A percentile compares a stretch with the other conserved stretches of the same genome.
Conservation (phyloP, 148 eudicot species). For the Talinum fruticosum region DNA sequence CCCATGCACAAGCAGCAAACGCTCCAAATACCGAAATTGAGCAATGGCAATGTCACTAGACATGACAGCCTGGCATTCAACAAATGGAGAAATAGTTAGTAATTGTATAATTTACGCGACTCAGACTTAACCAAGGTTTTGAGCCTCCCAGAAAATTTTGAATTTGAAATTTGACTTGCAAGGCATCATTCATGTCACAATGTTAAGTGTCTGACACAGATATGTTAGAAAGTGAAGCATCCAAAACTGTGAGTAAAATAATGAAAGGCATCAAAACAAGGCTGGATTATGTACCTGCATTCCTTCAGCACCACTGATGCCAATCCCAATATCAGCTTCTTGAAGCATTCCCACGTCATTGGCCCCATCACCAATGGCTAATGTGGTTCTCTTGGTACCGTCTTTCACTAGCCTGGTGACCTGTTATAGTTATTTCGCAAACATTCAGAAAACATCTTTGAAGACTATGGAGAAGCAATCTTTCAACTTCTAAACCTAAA, state of each 20-base stretch:
- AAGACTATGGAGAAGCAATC: not conserved
- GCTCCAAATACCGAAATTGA: conserved; percentile 91
- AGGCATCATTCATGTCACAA: too few relatives aligned
- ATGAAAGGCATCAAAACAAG: not conserved
- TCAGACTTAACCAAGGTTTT: not conserved
- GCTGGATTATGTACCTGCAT: conserved; percentile 59
- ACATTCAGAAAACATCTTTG: conserved; percentile 6
- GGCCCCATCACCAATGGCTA: conserved; percentile 98
- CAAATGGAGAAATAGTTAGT: not conserved
- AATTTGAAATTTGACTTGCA: not conserved
- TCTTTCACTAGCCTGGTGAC: conserved; percentile 77
- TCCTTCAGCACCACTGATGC: conserved; percentile 96
- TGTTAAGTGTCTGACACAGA: too few relatives aligned
- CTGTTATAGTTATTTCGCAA: conserved; percentile 28
- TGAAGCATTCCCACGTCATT: conserved; percentile 98
- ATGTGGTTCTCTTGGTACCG: conserved; percentile 66
- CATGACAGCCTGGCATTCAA: conserved; percentile 79
- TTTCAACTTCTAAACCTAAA: not conserved
- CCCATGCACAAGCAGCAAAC: conserved; percentile 88
- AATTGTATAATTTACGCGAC: not conserved
- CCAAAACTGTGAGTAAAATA: not conserved
- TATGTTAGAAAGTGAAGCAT: not conserved
- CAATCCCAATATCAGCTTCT: conserved; percentile 92
- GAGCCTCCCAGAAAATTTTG: not conserved
- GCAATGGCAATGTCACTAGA: conserved; percentile 95